These are phyloP conservation scores for Phytophthora palmivora DNA, from an alignment of 352 stramenopile species.

Conservation along the genomic window DNA sequence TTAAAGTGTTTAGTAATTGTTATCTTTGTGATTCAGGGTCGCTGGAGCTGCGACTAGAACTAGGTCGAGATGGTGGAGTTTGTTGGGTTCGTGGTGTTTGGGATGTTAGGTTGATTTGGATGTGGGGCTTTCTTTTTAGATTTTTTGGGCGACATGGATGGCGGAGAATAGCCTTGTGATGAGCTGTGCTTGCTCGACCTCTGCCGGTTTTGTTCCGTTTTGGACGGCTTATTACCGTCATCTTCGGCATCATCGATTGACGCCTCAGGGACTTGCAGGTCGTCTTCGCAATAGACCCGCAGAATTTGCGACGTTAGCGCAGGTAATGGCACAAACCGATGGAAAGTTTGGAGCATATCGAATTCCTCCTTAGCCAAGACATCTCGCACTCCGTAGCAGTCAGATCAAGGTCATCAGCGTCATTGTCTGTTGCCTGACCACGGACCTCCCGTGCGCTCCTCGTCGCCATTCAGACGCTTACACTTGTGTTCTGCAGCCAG, in stretches of 20 bases:
- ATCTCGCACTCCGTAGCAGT: slow-evolving; percentile 41
- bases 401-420: slow-evolving; percentile 21
- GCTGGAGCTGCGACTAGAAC: slow-evolving; percentile 9
- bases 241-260: slow-evolving; percentile 2
- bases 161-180: slow-evolving; percentile 34
- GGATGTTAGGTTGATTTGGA: slow-evolving; percentile 49
- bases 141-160: slow-evolving; percentile 47
- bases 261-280: slow-evolving; percentile 53
- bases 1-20: too few species aligned
- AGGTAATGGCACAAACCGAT: slow-evolving; percentile 61
- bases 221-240: not conserved
- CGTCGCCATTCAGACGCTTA: slow-evolving; percentile 13
- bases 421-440: not conserved
- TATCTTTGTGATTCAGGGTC: slow-evolving; percentile 25
- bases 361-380: slow-evolving; percentile 61
- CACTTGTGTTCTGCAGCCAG: not conserved
- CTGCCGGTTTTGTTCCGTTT: not conserved
- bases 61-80: slow-evolving; percentile 4
- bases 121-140: slow-evolving; percentile 47
- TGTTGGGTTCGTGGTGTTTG: slow-evolving; percentile 28
- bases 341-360: slow-evolving; percentile 61
- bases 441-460: slow-evolving; percentile 21
- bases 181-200: not conserved
- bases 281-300: slow-evolving; percentile 59
- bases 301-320: slow-evolving; percentile 60